Evolutionary conservation across 306 rosid species (phyloP), one percentile per base, ranked within the genome.

Genomic region (Vigna reflexopilosa): DNA sequence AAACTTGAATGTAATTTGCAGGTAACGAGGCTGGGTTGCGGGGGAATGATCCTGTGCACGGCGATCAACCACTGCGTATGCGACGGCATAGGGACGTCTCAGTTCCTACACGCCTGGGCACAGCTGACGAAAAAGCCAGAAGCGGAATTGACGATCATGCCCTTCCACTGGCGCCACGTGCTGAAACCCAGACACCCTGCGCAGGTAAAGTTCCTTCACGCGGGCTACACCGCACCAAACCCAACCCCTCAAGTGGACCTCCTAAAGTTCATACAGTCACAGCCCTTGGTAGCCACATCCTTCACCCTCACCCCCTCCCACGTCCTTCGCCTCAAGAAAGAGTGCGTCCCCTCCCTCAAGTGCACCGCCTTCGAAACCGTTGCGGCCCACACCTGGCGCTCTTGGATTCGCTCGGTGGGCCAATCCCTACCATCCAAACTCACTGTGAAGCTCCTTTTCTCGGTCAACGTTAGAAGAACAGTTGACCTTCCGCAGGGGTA

Each of bases 311-410:
- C 81, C 20, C 40, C 85, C 61, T 50, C 88, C 12, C 85, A 77
- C 1, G 64, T 87, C 51, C 88, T 89, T 32, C 81, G 38, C 66
- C 89, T 93, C 34, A 90, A 93, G 73, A 68, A 85, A 15, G 91
- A 85, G 34, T 90, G 92, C 77, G 74, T 55, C 0, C 97, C 97
- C 1, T 87, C 90, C 1, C 85, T 89, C 1, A 91, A 88, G 54
- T 90, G 96, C 86, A 92, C 96, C 10, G 17, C 90, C 40, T 93
- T 93, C 54, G 98, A 93, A 68, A 89, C 86, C 34, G 64, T 91
- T 0, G 96, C 98, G 0, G 66, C 93, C 0, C 98, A 93, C 88
- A 93, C 94, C 52, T 93, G 98, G 98, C 93, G 96, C 24, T 89
- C 88, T 5, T 93, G 98, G 96, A 78, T 91, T 66, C 67, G 83